A percentile compares a stretch with the other conserved stretches of the same genome.
phyloP scores from a whole-genome alignment of 768 basidiomycete species.

The Clavulina sp. region DNA sequence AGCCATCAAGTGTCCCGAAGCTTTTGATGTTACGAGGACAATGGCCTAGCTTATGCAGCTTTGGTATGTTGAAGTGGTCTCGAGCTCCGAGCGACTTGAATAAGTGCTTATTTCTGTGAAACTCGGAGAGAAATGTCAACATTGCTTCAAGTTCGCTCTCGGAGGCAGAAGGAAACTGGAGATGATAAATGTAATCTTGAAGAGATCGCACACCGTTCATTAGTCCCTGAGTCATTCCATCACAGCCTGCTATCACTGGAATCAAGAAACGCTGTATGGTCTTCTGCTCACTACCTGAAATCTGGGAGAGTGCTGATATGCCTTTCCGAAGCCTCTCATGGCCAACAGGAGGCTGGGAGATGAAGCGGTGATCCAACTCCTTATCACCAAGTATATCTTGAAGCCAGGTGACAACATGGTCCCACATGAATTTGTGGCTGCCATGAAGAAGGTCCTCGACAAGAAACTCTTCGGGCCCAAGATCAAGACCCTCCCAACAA shows the following conservation, averaged over 20 bases:
- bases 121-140: constrained; percentile 17
- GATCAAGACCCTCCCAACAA: constrained; percentile 13
- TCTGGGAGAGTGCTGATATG: constrained; percentile 2
- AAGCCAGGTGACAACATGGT: constrained; percentile 26
- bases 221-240: no score
- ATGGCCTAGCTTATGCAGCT: constrained; percentile 24
- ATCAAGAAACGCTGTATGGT: constrained; percentile 22
- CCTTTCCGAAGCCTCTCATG: constrained; percentile 4
- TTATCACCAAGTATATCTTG: constrained; percentile 3
- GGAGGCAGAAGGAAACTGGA: constrained; percentile 20
- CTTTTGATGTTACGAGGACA: constrained; percentile 18
- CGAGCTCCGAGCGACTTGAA: not conserved
- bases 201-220: no score
- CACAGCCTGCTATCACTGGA: constrained; percentile 17
- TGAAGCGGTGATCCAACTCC: constrained; percentile 13
- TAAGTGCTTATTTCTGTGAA: constrained; percentile 5
- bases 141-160: constrained; percentile 19
- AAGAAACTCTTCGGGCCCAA: constrained; percentile 15
- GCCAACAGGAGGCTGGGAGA: constrained; percentile 11
- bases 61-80: constrained; percentile 26
- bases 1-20: constrained; percentile 24
- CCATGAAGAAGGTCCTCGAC: constrained; percentile 28
- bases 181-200: no score
- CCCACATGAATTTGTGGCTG: constrained; percentile 23
- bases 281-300: constrained; percentile 5